These are phyloP conservation scores for Fusarium scirpi DNA, from an alignment of 2,329 filamentous ascomycete genomes.

Conservation along the genomic window DNA sequence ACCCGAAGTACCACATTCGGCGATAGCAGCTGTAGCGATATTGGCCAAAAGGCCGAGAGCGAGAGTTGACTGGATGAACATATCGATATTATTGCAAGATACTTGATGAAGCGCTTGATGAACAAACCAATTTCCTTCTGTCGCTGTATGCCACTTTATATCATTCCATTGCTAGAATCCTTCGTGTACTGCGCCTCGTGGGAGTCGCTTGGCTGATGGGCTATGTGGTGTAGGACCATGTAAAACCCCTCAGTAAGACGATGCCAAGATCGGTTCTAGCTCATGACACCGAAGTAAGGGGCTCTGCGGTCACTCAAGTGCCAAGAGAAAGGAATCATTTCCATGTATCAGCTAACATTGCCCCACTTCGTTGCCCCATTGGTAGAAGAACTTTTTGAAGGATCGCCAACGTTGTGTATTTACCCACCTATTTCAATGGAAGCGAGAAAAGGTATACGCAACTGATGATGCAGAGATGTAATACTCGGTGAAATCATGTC, in stretches of 20 bases:
- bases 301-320: neutral
- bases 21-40: neutral
- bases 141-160: neutral
- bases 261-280: neutral
- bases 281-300: neutral
- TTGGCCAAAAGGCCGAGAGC: constrained; percentile 5
- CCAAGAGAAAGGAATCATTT: neutral
- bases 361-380: neutral
- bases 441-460: neutral
- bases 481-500: neutral
- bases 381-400: neutral
- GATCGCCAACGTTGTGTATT: neutral
- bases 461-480: neutral
- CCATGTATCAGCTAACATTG: neutral
- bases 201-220: neutral
- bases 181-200: neutral
- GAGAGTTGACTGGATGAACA: constrained; percentile 8
- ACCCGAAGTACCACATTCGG: constrained; percentile 4
- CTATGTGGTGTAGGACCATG: neutral
- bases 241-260: neutral
- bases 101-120: neutral
- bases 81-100: neutral
- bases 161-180: neutral
- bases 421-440: neutral
- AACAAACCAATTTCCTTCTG: too few relatives aligned